Evolutionary conservation across 2,329 filamentous ascomycete species (phyloP), one percentile per base, ranked within the genome.

Genomic region (Aureobasidium sp.): DNA sequence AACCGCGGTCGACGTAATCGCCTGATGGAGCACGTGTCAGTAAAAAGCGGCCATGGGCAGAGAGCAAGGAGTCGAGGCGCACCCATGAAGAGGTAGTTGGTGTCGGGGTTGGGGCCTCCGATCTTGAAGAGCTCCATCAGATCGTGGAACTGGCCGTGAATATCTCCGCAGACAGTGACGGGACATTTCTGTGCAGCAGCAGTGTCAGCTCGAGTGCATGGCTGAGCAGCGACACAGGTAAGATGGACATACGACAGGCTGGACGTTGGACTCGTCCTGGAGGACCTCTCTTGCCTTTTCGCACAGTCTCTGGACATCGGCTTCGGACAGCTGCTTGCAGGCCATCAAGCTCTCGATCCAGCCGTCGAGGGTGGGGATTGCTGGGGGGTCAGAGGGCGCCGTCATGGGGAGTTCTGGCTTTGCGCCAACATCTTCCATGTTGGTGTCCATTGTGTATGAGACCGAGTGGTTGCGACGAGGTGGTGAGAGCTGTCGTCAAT

Each of bases 81-180:
- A 94, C 91, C 92, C 91, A 99, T 97, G 81, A 97, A 97, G 67
- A 97, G 87, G 78, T 97, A 97, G 81, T 97, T 97, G 73, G 94
- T 97, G 77, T 99, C 94, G 67, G 94, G 94, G 74, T 96, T 97
- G 64, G 92, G 91, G 60, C 94, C 94, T 69, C 94, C 94, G 76
- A 99, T 97, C 80, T 96, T 95, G 84, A 99, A 99, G 59, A 99
- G 86, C 79, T 99, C 94, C 91, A 99, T 97, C 76, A 99, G 79
- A 74, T 99, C 94, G 77, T 97, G 93, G 76, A 97, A 97, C 78
- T 99, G 94, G 68, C 94, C 94, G 77, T 99, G 94, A 74, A 99
- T 99, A 78, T 99, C 94, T 75, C 94, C 94, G 76, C 94, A 97
- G 65, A 99, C 94, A 61, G 94, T 99, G 68, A 97, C 94, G 48